phyloP scores from a whole-genome alignment of 1,284 basidiomycete genomes.

The Amylostereum chailletii region DNA sequence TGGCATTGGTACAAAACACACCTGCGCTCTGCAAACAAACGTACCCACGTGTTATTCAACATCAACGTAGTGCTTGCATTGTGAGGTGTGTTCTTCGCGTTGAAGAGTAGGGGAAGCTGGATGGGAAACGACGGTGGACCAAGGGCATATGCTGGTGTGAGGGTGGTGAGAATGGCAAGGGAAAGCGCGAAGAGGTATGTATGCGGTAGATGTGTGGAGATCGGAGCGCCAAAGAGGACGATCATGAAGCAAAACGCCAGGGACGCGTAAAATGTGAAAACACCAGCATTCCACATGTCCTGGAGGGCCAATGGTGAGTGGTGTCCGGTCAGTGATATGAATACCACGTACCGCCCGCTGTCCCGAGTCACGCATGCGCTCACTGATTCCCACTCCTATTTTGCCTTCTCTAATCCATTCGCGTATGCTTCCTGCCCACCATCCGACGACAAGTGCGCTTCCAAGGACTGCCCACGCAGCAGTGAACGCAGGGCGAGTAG shows the following conservation, averaged over 20 bases:
- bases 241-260: slow-evolving; percentile 39
- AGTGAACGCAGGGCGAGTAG: slow-evolving; percentile 9
- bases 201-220: slow-evolving; percentile 44
- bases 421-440: slow-evolving; percentile 13
- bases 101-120: slow-evolving; percentile 24
- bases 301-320: slow-evolving; percentile 1
- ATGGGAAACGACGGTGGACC: slow-evolving; percentile 46
- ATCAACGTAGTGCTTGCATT: slow-evolving; percentile 20
- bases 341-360: background rate
- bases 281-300: slow-evolving; percentile 32
- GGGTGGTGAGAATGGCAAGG: slow-evolving; percentile 58
- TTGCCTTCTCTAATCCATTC: slow-evolving; percentile 11
- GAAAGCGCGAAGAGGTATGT: slow-evolving; percentile 67
- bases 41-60: slow-evolving; percentile 55
- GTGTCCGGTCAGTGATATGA: background rate
- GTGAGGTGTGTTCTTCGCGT: background rate
- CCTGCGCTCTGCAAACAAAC: slow-evolving; percentile 75
- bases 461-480: slow-evolving; percentile 11
- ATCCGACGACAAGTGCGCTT: slow-evolving; percentile 5
- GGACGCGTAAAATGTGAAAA: slow-evolving; percentile 45
- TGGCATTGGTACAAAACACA: slow-evolving; percentile 32
- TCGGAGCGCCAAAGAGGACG: slow-evolving; percentile 71
- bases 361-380: slow-evolving; percentile 5
- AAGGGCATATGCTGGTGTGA: slow-evolving; percentile 64
- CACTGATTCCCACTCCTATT: slow-evolving; percentile 5